A percentile compares a stretch with the other conserved stretches of the same genome.
phyloP scores from a whole-genome alignment of 768 basidiomycete species.

The Mycena pura region DNA sequence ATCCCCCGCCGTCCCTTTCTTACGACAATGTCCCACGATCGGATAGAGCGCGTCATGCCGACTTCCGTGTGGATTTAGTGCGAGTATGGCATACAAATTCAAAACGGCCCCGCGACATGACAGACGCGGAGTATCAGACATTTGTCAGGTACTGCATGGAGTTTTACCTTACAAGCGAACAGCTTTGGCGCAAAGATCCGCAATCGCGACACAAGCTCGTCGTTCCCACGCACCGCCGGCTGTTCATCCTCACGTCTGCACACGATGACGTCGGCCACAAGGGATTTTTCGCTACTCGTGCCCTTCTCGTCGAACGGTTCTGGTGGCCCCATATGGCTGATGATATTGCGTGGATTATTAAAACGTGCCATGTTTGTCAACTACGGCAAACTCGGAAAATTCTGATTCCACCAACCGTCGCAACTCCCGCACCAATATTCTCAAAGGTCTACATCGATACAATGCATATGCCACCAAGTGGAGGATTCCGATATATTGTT shows the following conservation, averaged over 20 bases:
- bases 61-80: constrained; percentile 9
- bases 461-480: constrained; percentile 31
- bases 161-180: constrained; percentile 24
- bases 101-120: constrained; percentile 1
- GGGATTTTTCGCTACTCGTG: constrained; percentile 31
- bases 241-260: constrained; percentile 22
- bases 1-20: constrained; percentile 1
- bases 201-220: constrained; percentile 33
- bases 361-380: constrained; percentile 33
- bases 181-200: constrained; percentile 32
- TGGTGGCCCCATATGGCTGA: constrained; percentile 32
- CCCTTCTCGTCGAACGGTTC: constrained; percentile 30
- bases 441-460: not conserved
- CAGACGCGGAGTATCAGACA: constrained; percentile 13
- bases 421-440: constrained; percentile 20
- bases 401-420: constrained; percentile 34
- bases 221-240: constrained; percentile 11
- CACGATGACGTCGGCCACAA: constrained; percentile 33
- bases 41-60: not conserved
- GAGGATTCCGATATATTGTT: constrained; percentile 9
- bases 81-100: constrained; percentile 12
- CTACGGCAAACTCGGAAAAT: constrained; percentile 27
- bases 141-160: constrained; percentile 28
- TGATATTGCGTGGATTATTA: constrained; percentile 29
- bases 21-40: constrained; percentile 2